phyloP scores from a whole-genome alignment of 1,139 yeast genomes.

The Yamadazyma triangularis region DNA sequence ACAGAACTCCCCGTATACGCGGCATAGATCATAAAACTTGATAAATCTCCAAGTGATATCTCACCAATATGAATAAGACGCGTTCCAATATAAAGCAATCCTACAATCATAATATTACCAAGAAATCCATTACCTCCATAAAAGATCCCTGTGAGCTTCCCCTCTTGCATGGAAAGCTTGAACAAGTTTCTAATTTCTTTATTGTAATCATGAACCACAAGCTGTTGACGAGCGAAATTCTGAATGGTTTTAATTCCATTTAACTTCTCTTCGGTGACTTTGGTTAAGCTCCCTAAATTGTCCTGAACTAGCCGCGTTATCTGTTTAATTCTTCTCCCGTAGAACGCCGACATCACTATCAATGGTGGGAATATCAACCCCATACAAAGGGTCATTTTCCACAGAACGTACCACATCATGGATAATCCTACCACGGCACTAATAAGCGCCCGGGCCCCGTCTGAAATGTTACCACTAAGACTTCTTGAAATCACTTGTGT shows the following conservation, averaged over 20 bases:
- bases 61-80: conserved; percentile 66
- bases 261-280: conserved; percentile 87
- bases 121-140: conserved; percentile 74
- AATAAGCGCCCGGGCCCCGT: conserved; percentile 78
- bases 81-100: conserved; percentile 78
- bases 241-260: conserved; percentile 86
- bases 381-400: conserved; percentile 72
- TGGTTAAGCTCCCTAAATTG: conserved; percentile 79
- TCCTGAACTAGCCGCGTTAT: conserved; percentile 78
- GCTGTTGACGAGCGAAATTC: conserved; percentile 79
- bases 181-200: conserved; percentile 71
- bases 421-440: conserved; percentile 75
- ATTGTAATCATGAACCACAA: conserved; percentile 45
- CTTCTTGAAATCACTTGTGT: conserved; percentile 87
- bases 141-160: conserved; percentile 70
- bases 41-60: conserved; percentile 80
- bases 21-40: conserved; percentile 91
- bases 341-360: conserved; percentile 65
- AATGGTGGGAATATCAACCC: conserved; percentile 80
- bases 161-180: conserved; percentile 73
- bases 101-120: conserved; percentile 76
- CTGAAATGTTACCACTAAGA: conserved; percentile 84
- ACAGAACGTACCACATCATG: conserved; percentile 87
- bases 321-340: conserved; percentile 75
- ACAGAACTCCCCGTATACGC: conserved; percentile 89